phyloP scores from a whole-genome alignment of 2,329 filamentous ascomycete species.

The Penicillium sp. region DNA sequence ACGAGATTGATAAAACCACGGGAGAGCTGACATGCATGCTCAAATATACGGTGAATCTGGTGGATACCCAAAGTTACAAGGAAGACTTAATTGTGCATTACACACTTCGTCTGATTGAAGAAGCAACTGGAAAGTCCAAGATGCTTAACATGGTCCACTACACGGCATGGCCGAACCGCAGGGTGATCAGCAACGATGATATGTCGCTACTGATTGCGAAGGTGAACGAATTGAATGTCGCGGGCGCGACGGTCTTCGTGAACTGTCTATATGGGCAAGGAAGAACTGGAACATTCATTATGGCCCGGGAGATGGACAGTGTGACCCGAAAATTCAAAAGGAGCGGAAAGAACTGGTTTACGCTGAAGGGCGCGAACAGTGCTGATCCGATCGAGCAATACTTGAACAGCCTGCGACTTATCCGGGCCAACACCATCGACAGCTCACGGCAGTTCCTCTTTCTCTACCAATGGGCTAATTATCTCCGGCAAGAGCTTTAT shows the following conservation, averaged over 20 bases:
- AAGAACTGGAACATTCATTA: not conserved
- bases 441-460: not conserved
- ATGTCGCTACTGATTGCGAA: not conserved
- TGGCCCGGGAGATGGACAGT: not conserved
- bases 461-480: not conserved
- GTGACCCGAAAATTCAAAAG: not conserved
- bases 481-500: constrained; percentile 15
- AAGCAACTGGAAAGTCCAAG: not conserved
- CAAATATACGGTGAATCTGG: not conserved
- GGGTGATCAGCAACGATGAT: not conserved
- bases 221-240: not conserved
- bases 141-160: not conserved
- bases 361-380: not conserved
- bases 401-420: not conserved
- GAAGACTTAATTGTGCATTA: not conserved
- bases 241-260: not conserved
- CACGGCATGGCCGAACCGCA: not conserved
- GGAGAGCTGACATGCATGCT: not conserved
- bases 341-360: not conserved
- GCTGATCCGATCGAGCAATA: not conserved
- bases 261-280: not conserved
- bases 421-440: not conserved
- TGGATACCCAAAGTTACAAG: not conserved
- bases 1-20: not conserved
- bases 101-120: not conserved